A percentile compares a stretch with the other conserved stretches of the same genome.
Conservation (phyloP, 1,284 basidiomycete species). For the Cryptococcus depauperatus region DNA sequence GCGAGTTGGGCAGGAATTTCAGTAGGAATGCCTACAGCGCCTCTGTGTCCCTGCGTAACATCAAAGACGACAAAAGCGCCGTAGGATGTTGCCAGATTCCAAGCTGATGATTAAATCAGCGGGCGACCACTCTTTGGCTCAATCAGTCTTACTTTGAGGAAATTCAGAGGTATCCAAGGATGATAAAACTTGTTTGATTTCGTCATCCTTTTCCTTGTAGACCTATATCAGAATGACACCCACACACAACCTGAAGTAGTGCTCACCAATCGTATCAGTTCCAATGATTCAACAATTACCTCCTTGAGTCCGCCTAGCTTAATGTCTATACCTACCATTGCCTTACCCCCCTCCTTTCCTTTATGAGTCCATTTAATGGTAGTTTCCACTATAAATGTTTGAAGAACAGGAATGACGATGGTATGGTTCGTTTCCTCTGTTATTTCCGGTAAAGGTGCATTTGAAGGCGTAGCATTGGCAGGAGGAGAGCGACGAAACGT, state of each 20-base stretch:
- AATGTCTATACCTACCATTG: slow-evolving; percentile 10
- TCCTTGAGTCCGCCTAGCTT: slow-evolving; percentile 8
- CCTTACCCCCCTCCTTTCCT: slow-evolving; percentile 6
- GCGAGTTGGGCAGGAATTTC: slow-evolving; percentile 15
- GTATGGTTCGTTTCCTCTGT: slow-evolving; percentile 23
- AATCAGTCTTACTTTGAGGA: slow-evolving; percentile 14
- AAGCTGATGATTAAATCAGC: slow-evolving; percentile 3
- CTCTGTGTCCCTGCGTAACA: slow-evolving; percentile 9
- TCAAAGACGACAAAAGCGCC: slow-evolving; percentile 20
- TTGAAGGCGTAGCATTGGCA: background rate
- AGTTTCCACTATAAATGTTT: slow-evolving; percentile 23
- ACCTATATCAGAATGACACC: no score
- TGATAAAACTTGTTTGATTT: slow-evolving; percentile 9
- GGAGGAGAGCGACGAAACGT: background rate
- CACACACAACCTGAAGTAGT: no score
- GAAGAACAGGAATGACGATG: slow-evolving; percentile 24
- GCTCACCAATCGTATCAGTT: no score
- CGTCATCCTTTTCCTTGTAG: slow-evolving; percentile 3
- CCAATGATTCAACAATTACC: slow-evolving; percentile 12
- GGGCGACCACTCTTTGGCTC: background rate
- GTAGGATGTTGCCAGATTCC: slow-evolving; percentile 14
- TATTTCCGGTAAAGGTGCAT: background rate
- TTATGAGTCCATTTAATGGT: slow-evolving; percentile 13
- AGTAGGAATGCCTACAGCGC: slow-evolving; percentile 1
- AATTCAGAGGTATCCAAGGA: slow-evolving; percentile 10